phyloP scores from a whole-genome alignment of 768 basidiomycete genomes.

The Cyclocybe aegerita region DNA sequence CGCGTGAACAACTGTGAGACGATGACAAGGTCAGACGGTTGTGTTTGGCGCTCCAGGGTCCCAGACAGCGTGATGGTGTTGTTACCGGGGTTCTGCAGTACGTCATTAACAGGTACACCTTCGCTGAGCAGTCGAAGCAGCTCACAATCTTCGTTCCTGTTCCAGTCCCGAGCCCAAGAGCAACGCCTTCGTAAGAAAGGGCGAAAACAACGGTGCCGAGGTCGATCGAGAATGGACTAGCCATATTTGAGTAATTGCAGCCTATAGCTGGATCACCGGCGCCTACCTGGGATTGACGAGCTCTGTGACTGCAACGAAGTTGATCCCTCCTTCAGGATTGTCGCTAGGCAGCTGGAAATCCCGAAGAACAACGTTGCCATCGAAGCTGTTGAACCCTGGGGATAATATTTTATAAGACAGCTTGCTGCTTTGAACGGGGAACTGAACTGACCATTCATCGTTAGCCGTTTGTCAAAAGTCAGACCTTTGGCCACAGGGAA shows the following conservation, averaged over 20 bases:
- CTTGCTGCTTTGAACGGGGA: background rate
- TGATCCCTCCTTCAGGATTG: constrained; percentile 64
- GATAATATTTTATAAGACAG: background rate
- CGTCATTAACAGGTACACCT: background rate
- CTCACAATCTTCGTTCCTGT: constrained; percentile 52
- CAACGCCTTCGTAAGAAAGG: constrained; percentile 55
- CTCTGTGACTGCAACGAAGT: constrained; percentile 57
- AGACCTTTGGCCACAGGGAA: constrained; percentile 69
- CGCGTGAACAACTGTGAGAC: constrained; percentile 68
- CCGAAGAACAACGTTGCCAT: constrained; percentile 50
- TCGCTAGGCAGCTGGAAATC: constrained; percentile 69
- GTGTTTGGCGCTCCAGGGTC: constrained; percentile 51
- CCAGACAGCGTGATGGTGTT: constrained; percentile 64
- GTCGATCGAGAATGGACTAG: constrained; percentile 65
- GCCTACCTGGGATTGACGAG: constrained; percentile 57
- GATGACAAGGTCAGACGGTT: constrained; percentile 39
- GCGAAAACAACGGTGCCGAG: constrained; percentile 68
- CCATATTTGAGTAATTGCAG: background rate
- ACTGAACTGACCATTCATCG: constrained; percentile 45
- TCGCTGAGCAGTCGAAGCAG: background rate
- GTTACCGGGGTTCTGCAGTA: constrained; percentile 43
- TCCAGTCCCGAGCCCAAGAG: constrained; percentile 56
- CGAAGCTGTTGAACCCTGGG: constrained; percentile 61
- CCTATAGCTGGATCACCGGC: background rate
- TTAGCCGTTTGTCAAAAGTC: constrained; percentile 59